phyloP scores from a whole-genome alignment of 176 grass and related monocot genomes.

The Bromus sterilis region DNA sequence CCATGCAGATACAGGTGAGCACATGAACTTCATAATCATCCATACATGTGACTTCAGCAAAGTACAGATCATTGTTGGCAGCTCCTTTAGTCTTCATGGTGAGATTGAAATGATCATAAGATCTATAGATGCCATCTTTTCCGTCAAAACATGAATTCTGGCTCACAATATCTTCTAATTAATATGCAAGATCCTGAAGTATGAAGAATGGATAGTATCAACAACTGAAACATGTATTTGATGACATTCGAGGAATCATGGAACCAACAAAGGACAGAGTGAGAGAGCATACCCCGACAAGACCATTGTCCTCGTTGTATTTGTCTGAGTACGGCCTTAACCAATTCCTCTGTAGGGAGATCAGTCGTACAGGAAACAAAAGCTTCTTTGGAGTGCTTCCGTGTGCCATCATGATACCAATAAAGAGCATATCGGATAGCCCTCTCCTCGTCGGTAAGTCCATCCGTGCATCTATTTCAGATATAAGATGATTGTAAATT shows the following conservation, averaged over 20 bases:
- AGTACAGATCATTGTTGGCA: neutral
- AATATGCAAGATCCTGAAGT: neutral
- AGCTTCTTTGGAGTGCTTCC: neutral
- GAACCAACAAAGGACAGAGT: neutral
- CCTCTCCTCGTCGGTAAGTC: neutral
- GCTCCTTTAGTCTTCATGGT: neutral
- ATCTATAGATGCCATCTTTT: neutral
- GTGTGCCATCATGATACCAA: neutral
- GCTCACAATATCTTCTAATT: neutral
- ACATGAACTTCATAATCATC: neutral
- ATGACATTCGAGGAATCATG: neutral
- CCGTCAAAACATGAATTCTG: neutral
- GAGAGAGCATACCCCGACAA: neutral
- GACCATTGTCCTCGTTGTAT: neutral
- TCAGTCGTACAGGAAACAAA: neutral
- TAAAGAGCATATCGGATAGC: neutral
- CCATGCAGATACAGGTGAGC: neutral
- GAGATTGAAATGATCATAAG: neutral
- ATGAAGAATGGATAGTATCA: neutral
- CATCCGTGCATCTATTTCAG: neutral
- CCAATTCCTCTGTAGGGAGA: neutral
- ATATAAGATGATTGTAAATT: neutral
- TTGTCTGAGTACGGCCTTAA: neutral
- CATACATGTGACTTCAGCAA: neutral
- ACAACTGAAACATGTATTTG: neutral